These are phyloP conservation scores for Flaveria bidentis DNA, from an alignment of 129 eudicot genomes.

Conservation along the genomic window DNA sequence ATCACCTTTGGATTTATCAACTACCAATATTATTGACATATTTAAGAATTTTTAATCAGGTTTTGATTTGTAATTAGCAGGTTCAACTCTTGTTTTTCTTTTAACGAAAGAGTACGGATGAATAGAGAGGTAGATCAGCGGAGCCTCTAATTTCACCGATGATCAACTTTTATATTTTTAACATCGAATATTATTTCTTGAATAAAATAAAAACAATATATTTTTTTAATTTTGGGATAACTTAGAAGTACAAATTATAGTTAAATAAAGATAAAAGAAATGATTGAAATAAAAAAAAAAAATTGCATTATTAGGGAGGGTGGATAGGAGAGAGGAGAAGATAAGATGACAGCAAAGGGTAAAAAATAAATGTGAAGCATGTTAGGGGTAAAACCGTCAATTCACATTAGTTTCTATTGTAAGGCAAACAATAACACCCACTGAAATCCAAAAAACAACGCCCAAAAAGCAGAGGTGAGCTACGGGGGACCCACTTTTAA, in stretches of 20 bases:
- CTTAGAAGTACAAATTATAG: not conserved
- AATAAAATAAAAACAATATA: not conserved
- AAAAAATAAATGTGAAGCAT: slow-evolving; percentile 44
- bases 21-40: too few species aligned
- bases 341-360: slow-evolving; percentile 29
- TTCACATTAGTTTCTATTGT: slow-evolving; percentile 33
- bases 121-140: too few species aligned
- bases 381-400: slow-evolving; percentile 44
- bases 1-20: too few species aligned
- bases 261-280: not conserved
- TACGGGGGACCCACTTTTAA: slow-evolving; percentile 78
- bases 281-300: slow-evolving; percentile 19
- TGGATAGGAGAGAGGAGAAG: slow-evolving; percentile 28
- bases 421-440: slow-evolving; percentile 40
- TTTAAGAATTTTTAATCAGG: too few species aligned
- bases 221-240: not conserved
- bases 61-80: too few species aligned
- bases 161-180: not conserved
- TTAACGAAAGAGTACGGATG: too few species aligned
- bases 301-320: slow-evolving; percentile 39
- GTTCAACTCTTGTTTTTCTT: too few species aligned
- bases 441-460: slow-evolving; percentile 47
- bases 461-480: slow-evolving; percentile 58
- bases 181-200: not conserved
- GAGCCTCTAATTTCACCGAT: too few species aligned